Base-by-base conservation (phyloP, 2,329 filamentous ascomycete species). In the Fusarium sp. region DNA sequence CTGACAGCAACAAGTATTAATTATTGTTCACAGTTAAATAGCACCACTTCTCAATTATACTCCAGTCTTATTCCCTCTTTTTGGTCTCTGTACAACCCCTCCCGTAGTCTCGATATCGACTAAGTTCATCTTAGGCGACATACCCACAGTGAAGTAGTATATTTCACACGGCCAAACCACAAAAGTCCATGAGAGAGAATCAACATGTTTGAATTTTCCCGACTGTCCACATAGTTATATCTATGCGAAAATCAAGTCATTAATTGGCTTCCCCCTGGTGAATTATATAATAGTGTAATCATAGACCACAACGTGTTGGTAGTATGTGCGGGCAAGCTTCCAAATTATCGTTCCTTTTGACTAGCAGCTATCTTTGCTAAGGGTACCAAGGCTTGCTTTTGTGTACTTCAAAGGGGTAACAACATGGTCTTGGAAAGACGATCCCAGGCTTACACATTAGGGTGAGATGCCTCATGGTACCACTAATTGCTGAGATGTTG, bases 161-260 rank as follows among this genome's bases (percentile, higher is more conserved):
- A 69, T 49, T 46, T 46, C 66, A 59, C 65, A 65, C 66, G 51
- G 51, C 52, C 41, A 49, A 20, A 51, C 32, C 45, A 44, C 44
- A 58, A 47, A 52, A 58, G 30, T 41, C 30, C 22, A 35, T 10
- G 25, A 23, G 22, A 27, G n/a, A 37, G 17, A 53, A 47, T 35
- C 35, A 43, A 64, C 54, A 49, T 52, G 66, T 72, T 73, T 73
- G 71, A 72, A 73, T 67, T 73, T 72, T 69, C 23, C 51, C 48
- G 41, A 35, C 57, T 56, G 51, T 32, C 54, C 56, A 56, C 58
- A 13, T 19, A n/a, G 37, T 25, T 46, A 58, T 48, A 40, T 48
- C 22, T 20, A 30, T 32, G 15, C 56, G 33, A 39, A 37, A 41
- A 40, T 40, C 17, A 10, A 40, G 50, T 15, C 22, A 14, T 20